Base-by-base conservation (phyloP, 2,329 filamentous ascomycete species). In the Lachnellula arida region DNA sequence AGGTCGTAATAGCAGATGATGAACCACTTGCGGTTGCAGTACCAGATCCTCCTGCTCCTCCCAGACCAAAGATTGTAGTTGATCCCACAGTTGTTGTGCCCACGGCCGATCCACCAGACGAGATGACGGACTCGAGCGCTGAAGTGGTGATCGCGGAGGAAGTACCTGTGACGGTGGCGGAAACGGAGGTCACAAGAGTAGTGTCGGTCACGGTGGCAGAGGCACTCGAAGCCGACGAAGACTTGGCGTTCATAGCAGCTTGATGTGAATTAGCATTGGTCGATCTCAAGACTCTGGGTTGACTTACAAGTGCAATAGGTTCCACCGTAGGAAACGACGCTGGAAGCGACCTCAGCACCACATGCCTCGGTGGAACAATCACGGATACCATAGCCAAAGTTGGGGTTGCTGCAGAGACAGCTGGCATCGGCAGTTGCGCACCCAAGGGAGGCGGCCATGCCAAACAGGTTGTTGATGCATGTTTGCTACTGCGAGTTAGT, bases 391-490 rank as follows among this genome's bases (percentile, higher is more conserved):
- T 73, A 76, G 55, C 68, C 70, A 60, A 76, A 79, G 70, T 76
- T 66, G 37, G 56, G 57, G 54, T 75, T 70, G n/a, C 57, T 62
- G 71, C 76, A 79, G 57, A 76, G 72, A 71, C 76, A 79, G 51
- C 56, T 54, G 35, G 68, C 58, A 60, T 78, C 74, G 12, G 56
- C 17, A 25, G 50, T 5, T 15, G 60, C 22, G 65, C 76, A 79
- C 55, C 72, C 72, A 59, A 78, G 75, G 19, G 63, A 58, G 48
- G 65, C 57, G 53, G 74, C 74, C 56, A 74, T 70, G 39, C 25
- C 57, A 57, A 76, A 61, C 75, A 78, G 78, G 73, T 76, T 77
- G 69, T 60, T 71, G 63, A 77, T 65, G 60, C 76, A 78, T 17
- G 60, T 65, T 68, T 70, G 65, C 69, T 71, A 8, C 8, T 37